phyloP scores from a whole-genome alignment of 2,329 filamentous ascomycete genomes.

The Chrysosporium queenslandicum region DNA sequence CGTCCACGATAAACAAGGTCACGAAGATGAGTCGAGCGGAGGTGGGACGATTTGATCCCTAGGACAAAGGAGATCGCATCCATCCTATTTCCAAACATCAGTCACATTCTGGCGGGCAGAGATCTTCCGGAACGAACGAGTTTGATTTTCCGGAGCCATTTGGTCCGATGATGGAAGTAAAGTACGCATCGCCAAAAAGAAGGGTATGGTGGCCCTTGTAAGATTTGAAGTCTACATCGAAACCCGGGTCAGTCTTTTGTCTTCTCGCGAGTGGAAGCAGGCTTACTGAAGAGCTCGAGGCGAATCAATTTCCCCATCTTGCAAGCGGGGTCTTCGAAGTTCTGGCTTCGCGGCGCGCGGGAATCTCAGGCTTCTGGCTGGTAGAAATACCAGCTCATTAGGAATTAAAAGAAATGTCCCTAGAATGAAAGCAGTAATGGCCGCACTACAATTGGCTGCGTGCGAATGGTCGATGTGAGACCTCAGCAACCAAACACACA shows the following conservation, averaged over 20 bases:
- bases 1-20: conserved; percentile 94
- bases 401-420: neutral
- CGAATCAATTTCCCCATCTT: conserved; percentile 90
- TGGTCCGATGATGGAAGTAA: conserved; percentile 97
- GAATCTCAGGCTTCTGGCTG: neutral
- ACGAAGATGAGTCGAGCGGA: conserved; percentile 85
- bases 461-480: neutral
- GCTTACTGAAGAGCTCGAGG: conserved; percentile 83
- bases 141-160: conserved; percentile 99
- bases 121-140: conserved; percentile 51
- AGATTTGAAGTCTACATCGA: conserved; percentile 82
- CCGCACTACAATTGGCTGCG: neutral
- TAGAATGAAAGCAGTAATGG: neutral
- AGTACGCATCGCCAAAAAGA: conserved; percentile 94
- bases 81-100: conserved; percentile 53
- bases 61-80: conserved; percentile 98
- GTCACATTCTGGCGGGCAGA: neutral
- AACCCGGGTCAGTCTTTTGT: conserved; percentile 19
- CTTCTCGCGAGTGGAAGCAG: conserved; percentile 4
- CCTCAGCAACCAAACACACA: too few relatives aligned
- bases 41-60: conserved; percentile 95
- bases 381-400: neutral
- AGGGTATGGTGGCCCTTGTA: conserved; percentile 95
- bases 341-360: neutral
- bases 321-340: neutral